Evolutionary conservation across 768 basidiomycete species (phyloP).

Genomic region (Daedalea quercina): DNA sequence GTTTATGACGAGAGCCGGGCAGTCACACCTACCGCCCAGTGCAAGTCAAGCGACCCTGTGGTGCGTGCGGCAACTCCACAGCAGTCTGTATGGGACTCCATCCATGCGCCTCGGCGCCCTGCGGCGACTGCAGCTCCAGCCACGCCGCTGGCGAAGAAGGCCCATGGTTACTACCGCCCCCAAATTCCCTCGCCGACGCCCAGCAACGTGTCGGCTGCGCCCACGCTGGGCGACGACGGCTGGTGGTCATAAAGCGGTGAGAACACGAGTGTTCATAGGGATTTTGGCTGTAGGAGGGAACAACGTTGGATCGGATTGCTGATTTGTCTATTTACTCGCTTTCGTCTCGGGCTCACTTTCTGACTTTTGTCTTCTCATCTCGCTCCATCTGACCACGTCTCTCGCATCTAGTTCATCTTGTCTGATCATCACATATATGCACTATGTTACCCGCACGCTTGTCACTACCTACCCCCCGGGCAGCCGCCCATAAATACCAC

Average conservation of each 20-base stretch:
- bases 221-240: constrained; percentile 66
- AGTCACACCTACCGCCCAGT: constrained; percentile 41
- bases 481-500: constrained; percentile 2
- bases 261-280: neutral
- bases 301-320: neutral
- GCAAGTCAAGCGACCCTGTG: constrained; percentile 26
- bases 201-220: constrained; percentile 66
- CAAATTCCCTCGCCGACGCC: constrained; percentile 64
- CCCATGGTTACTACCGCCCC: constrained; percentile 23
- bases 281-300: neutral
- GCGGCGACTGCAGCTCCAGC: constrained; percentile 37
- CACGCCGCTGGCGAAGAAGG: constrained; percentile 23
- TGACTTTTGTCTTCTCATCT: constrained; percentile 3
- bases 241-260: constrained; percentile 56
- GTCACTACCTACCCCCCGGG: neutral
- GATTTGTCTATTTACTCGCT: neutral
- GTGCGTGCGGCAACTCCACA: constrained; percentile 39
- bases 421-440: neutral
- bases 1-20: constrained; percentile 45
- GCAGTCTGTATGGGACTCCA: constrained; percentile 70
- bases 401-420: neutral
- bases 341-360: neutral
- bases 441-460: constrained; percentile 1
- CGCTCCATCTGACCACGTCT: constrained; percentile 1
- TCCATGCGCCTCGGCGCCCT: constrained; percentile 38